phyloP scores from a whole-genome alignment of 495 filamentous ascomycete species.

The Penicillium maclennaniae region DNA sequence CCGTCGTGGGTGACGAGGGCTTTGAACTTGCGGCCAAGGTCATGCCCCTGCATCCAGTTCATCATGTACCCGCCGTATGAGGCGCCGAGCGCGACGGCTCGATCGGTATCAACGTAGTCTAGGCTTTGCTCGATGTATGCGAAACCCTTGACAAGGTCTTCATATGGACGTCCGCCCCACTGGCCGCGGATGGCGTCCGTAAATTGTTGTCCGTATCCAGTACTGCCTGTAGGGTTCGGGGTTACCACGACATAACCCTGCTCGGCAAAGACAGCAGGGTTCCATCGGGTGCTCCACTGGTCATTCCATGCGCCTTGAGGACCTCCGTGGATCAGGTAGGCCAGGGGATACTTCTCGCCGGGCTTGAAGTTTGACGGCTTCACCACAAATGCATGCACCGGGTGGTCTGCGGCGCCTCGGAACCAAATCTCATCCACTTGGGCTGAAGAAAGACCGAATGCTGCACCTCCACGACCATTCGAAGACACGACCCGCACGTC shows the following conservation, averaged over 20 bases:
- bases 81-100: slow-evolving; percentile 79
- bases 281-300: slow-evolving; percentile 85
- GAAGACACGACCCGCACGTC: slow-evolving; percentile 56
- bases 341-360: slow-evolving; percentile 72
- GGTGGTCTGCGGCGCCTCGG: slow-evolving; percentile 53
- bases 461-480: slow-evolving; percentile 59
- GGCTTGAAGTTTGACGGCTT: slow-evolving; percentile 76
- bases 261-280: slow-evolving; percentile 85
- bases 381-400: slow-evolving; percentile 75
- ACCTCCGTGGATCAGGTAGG: slow-evolving; percentile 83
- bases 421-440: slow-evolving; percentile 74
- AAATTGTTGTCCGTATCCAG: slow-evolving; percentile 77
- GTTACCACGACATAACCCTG: slow-evolving; percentile 84
- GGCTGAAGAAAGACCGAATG: slow-evolving; percentile 60
- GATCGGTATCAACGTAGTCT: slow-evolving; percentile 67
- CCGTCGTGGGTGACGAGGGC: slow-evolving; percentile 91
- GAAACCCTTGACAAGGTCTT: slow-evolving; percentile 75
- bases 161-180: slow-evolving; percentile 80
- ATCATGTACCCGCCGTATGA: slow-evolving; percentile 89
- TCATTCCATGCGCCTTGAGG: slow-evolving; percentile 84
- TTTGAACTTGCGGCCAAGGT: slow-evolving; percentile 69
- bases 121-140: slow-evolving; percentile 71
- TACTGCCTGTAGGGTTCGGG: slow-evolving; percentile 87
- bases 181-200: slow-evolving; percentile 69
- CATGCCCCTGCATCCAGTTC: slow-evolving; percentile 57